Base-by-base conservation (phyloP, 1,139 yeast genomes). In the Neolecta irregularis region DNA sequence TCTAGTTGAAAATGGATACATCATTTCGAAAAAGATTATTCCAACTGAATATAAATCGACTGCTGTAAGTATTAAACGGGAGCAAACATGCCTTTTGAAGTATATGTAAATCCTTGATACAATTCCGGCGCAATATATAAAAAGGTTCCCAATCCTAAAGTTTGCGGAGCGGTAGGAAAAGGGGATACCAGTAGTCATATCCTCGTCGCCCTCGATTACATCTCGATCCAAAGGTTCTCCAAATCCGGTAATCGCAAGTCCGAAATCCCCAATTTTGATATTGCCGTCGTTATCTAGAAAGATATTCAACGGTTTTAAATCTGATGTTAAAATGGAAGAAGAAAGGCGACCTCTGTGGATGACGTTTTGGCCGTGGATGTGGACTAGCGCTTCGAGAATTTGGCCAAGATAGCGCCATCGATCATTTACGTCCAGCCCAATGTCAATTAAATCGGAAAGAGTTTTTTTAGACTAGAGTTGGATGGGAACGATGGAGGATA, bases 1-100 rank as follows among this genome's bases (percentile, higher is more conserved):
- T 2, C 83, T 88, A 0, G 98, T 91, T 11, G 65, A 62, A 50
- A 88, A 64, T 1, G 75, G 64, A 54, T 75, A 81, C 22, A 83
- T 69, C 96, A 91, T 85, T 53, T 91, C 98, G 54, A 88, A 88
- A 52, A 88, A 81, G 2, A 91, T 88, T 21, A 91, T 71, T 3
- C 98, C 98, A 35, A 91, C 57, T 0, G 98, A 83, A 53, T 83
- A 91, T 80, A 91, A 76, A 53, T 91, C 98, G 17, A 88, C 93
- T 47, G 88, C 88, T 44, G 79, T 93, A 50, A 83, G 37, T 19
- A 13, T 13, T 12, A n/a, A 11, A 26, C 7, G 21, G 21, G 11
- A 6, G n/a, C 39, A 38, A 13, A 39, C 32, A 9, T 9, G 17
- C 29, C 20, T 24, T 38, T 38, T 25, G 28, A 20, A 37, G 32